phyloP scores from a whole-genome alignment of 371 early-diverging fungal genomes.

The Smittium culicis region DNA sequence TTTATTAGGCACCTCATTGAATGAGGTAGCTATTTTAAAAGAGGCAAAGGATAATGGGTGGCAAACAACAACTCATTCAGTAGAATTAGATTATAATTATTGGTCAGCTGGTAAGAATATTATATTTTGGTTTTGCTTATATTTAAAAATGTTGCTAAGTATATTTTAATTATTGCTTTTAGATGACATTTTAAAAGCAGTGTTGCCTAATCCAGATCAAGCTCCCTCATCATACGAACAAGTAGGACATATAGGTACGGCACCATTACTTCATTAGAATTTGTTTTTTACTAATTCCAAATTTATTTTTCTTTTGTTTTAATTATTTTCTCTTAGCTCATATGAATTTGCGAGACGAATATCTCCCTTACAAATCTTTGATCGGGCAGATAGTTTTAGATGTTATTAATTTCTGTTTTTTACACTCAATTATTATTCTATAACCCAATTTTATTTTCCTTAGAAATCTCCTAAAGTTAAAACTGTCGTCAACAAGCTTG shows the following conservation, averaged over 20 bases:
- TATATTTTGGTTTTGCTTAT: no score
- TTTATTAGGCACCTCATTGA: no score
- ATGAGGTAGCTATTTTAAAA: constrained; percentile 18
- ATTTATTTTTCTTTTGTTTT: background rate
- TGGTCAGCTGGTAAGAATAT: constrained; percentile 54
- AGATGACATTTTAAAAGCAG: constrained; percentile 72
- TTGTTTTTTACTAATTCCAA: no score
- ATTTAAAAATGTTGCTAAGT: no score
- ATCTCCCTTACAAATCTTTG: constrained; percentile 70
- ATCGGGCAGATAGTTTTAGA: constrained; percentile 92
- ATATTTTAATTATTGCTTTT: constrained; percentile 20
- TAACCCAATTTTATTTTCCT: background rate
- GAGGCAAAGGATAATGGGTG: constrained; percentile 37
- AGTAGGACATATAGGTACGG: constrained; percentile 70
- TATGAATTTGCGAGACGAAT: constrained; percentile 84
- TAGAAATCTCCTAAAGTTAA: constrained; percentile 69
- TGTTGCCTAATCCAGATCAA: constrained; percentile 73
- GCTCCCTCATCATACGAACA: constrained; percentile 84
- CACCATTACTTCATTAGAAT: no score
- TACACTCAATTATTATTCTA: constrained; percentile 30
- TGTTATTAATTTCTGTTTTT: constrained; percentile 9
- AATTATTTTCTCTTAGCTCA: constrained; percentile 44
- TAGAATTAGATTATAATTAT: constrained; percentile 54
- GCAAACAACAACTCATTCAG: constrained; percentile 35
- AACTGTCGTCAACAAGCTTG: constrained; percentile 92